These are phyloP conservation scores for Amanita polypyramis DNA, from an alignment of 768 basidiomycete genomes.

Conservation along the genomic window DNA sequence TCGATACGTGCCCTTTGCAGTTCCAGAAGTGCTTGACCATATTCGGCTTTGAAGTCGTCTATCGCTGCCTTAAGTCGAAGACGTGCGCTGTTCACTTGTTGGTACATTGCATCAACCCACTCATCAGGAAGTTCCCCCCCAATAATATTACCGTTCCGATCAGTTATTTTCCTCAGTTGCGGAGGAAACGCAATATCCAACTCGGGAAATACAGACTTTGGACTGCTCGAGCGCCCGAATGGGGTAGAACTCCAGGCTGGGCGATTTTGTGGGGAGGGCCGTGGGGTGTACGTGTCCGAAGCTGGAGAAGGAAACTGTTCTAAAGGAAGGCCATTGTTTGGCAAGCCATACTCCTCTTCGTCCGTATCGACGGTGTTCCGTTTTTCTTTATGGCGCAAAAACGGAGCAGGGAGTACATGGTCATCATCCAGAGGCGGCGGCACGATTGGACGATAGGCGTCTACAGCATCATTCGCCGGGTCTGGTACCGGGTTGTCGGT, in stretches of 20 bases:
- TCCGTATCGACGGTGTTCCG: too few species aligned
- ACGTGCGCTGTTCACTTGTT: constrained; percentile 1
- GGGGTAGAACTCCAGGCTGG: neutral
- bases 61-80: neutral
- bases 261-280: neutral
- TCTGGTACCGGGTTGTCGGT: neutral
- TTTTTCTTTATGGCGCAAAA: neutral
- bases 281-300: neutral
- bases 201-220: neutral
- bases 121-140: neutral
- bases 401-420: neutral
- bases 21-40: neutral
- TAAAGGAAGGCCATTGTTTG: neutral
- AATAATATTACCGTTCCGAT: neutral
- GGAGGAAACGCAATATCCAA: constrained; percentile 6
- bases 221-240: neutral
- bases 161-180: neutral
- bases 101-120: constrained; percentile 4
- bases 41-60: constrained; percentile 1
- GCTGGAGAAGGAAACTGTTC: neutral
- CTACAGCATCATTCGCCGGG: neutral
- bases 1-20: constrained; percentile 5
- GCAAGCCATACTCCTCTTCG: neutral
- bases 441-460: neutral
- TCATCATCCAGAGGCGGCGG: constrained; percentile 3